A percentile compares a stretch with the other conserved stretches of the same genome.
These are phyloP conservation scores for Nannizzia gypsea DNA, from an alignment of 2,329 filamentous ascomycete genomes.

Conservation along the genomic window DNA sequence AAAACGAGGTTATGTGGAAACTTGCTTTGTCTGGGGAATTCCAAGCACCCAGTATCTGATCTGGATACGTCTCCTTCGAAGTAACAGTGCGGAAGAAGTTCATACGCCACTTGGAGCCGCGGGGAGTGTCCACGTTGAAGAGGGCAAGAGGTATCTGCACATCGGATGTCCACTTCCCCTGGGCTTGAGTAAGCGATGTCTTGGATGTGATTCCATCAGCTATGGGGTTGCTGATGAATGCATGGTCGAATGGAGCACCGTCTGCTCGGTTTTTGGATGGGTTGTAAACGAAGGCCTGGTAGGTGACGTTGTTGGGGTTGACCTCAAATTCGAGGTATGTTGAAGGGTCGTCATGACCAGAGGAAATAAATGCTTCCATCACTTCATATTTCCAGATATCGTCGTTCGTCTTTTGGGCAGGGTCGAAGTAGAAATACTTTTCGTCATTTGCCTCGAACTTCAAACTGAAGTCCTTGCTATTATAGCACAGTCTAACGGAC, in stretches of 20 bases:
- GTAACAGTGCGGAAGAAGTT: constrained; percentile 43
- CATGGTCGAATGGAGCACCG: constrained; percentile 36
- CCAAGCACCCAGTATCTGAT: constrained; percentile 28
- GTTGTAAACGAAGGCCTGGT: constrained; percentile 43
- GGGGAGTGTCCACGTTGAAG: constrained; percentile 39
- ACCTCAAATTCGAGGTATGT: constrained; percentile 44
- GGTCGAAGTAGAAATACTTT: constrained; percentile 38
- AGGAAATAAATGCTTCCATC: constrained; percentile 41
- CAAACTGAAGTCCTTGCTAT: constrained; percentile 29
- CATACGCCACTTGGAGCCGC: constrained; percentile 41
- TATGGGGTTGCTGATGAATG: constrained; percentile 32
- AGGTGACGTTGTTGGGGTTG: constrained; percentile 42
- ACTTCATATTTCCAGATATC: constrained; percentile 41
- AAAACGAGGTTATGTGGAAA: constrained; percentile 40
- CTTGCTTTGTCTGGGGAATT: constrained; percentile 36
- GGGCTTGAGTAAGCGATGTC: constrained; percentile 29
- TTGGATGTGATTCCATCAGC: constrained; percentile 33
- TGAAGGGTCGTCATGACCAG: constrained; percentile 36
- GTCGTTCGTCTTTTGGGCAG: constrained; percentile 31
- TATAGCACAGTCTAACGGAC: constrained; percentile 39
- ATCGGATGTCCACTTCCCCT: constrained; percentile 32
- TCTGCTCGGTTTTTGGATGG: constrained; percentile 35
- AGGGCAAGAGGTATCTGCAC: constrained; percentile 37
- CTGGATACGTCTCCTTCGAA: constrained; percentile 33
- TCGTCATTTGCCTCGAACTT: constrained; percentile 38